Evolutionary conservation across 495 filamentous ascomycete genomes (phyloP).

Genomic region (Podospora conica): DNA sequence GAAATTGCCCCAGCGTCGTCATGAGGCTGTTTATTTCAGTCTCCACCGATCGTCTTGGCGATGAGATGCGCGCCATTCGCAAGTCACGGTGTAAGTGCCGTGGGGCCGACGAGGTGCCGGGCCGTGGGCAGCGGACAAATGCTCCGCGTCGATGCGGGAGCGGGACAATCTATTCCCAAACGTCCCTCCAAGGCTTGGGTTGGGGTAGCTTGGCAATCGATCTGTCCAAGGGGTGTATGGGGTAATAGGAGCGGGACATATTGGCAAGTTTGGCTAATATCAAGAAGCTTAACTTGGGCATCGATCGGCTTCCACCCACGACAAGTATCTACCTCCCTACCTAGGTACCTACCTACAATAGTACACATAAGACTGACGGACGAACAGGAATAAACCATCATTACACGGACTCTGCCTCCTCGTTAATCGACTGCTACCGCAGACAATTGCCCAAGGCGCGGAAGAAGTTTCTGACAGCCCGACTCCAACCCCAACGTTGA

Average conservation of each 20-base stretch:
- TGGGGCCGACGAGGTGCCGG: not conserved
- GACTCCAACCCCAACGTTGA: too few relatives aligned
- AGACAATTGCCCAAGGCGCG: too few relatives aligned
- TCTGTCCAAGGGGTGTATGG: not conserved
- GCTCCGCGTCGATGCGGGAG: not conserved
- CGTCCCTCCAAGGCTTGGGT: not conserved
- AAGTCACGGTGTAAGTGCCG: not conserved
- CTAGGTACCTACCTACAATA: too few relatives aligned
- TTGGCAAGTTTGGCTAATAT: not conserved
- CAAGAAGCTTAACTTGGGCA: not conserved
- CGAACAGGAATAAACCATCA: too few relatives aligned
- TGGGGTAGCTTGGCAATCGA: not conserved
- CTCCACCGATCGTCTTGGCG: not conserved
- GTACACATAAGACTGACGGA: too few relatives aligned
- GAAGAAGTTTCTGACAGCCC: too few relatives aligned
- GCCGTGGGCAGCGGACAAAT: not conserved
- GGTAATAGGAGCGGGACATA: not conserved
- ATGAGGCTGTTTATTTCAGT: not conserved
- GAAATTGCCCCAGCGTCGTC: not conserved
- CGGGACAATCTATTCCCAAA: not conserved
- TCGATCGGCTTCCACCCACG: not conserved
- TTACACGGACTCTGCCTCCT: too few relatives aligned
- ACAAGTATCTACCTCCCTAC: too few relatives aligned
- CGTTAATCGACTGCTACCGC: too few relatives aligned
- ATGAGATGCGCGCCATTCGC: not conserved